phyloP scores from a whole-genome alignment of 805 yeast genomes.

The Starmera pachycereana region DNA sequence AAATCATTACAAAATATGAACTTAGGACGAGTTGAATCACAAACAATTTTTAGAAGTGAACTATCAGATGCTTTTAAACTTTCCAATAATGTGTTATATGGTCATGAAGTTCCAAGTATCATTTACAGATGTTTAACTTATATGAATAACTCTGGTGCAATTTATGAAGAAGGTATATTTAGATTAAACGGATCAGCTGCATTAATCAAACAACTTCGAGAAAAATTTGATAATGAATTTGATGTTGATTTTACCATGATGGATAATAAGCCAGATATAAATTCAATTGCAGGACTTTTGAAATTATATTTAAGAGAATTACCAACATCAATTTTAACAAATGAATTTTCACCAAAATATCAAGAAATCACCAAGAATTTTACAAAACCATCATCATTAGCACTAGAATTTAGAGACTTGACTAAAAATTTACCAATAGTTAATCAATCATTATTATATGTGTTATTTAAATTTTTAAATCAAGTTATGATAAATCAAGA shows the following conservation, averaged over 20 bases:
- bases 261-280: slow-evolving; percentile 47
- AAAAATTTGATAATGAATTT: slow-evolving; percentile 50
- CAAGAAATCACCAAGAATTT: slow-evolving; percentile 23
- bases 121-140: slow-evolving; percentile 66
- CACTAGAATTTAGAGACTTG: slow-evolving; percentile 24
- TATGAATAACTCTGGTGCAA: slow-evolving; percentile 54
- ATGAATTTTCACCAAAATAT: slow-evolving; percentile 31
- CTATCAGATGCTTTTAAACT: slow-evolving; percentile 39
- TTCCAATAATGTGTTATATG: slow-evolving; percentile 37
- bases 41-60: slow-evolving; percentile 53
- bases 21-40: slow-evolving; percentile 7
- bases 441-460: slow-evolving; percentile 50
- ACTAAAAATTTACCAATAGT: slow-evolving; percentile 35
- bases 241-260: slow-evolving; percentile 55
- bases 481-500: slow-evolving; percentile 52
- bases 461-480: slow-evolving; percentile 56
- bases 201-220: slow-evolving; percentile 58
- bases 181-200: slow-evolving; percentile 84
- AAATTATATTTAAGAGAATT: slow-evolving; percentile 75
- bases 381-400: slow-evolving; percentile 18
- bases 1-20: slow-evolving; percentile 22
- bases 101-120: slow-evolving; percentile 54
- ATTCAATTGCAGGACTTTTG: slow-evolving; percentile 78
- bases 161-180: slow-evolving; percentile 86
- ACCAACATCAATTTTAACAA: slow-evolving; percentile 60